These are phyloP conservation scores for Stipa capillata DNA, from an alignment of 176 grass and related monocot species.

Conservation along the genomic window DNA sequence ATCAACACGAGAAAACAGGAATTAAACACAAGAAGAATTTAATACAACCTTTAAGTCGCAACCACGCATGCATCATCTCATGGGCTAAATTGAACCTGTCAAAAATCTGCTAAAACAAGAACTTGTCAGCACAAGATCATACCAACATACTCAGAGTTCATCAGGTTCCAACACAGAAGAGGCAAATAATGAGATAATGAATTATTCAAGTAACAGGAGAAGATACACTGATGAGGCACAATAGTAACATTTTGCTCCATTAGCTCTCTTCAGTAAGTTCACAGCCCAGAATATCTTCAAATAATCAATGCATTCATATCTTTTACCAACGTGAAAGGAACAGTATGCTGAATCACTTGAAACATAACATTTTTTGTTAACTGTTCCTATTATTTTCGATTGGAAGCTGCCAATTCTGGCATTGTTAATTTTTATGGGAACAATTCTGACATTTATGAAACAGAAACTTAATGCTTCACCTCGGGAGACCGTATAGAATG, in stretches of 20 bases:
- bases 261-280: background rate
- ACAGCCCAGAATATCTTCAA: background rate
- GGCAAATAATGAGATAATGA: background rate
- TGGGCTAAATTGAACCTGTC: conserved; percentile 79
- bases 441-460: background rate
- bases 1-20: background rate
- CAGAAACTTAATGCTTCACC: conserved; percentile 34
- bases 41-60: conserved; percentile 59
- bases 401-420: background rate
- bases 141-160: background rate
- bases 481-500: conserved; percentile 74
- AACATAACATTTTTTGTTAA: background rate
- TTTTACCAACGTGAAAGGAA: background rate
- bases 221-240: background rate
- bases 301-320: background rate
- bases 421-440: background rate
- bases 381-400: background rate
- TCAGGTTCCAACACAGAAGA: background rate
- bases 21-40: background rate
- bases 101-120: conserved; percentile 52
- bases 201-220: background rate
- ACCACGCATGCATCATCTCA: conserved; percentile 95
- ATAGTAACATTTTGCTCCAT: background rate
- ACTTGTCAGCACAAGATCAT: background rate
- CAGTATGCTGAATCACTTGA: background rate